Conservation (phyloP, 225 moss, liverwort and hornwort species). For the Bryoerythrophyllum caledonicum region DNA sequence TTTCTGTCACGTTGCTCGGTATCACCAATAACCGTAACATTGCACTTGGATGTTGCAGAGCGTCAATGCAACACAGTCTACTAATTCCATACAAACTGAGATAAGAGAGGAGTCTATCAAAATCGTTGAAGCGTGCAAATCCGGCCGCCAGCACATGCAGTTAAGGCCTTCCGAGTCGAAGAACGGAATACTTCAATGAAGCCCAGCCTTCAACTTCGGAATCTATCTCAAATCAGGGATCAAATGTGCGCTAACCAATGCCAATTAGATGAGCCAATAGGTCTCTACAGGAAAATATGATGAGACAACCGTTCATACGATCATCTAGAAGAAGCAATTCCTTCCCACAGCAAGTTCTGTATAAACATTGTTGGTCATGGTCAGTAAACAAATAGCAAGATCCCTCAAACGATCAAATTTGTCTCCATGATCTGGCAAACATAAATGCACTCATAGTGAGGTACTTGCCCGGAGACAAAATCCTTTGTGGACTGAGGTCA, state of each 20-base stretch:
- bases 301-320: neutral
- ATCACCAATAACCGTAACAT: neutral
- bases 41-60: constrained; percentile 49
- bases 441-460: neutral
- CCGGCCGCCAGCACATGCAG: constrained; percentile 61
- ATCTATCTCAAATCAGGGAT: neutral
- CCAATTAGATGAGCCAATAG: neutral
- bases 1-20: no score
- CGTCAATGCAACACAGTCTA: constrained; percentile 76
- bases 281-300: neutral
- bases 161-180: constrained; percentile 59
- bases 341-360: neutral
- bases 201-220: neutral
- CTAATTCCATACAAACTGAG: constrained; percentile 64
- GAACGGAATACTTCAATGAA: constrained; percentile 21
- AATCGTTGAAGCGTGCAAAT: constrained; percentile 67
- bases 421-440: neutral
- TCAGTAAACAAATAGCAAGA: neutral
- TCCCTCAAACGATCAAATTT: neutral
- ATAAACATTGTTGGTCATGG: neutral
- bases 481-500: no score
- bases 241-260: neutral
- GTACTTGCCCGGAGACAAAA: no score
- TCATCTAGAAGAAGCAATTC: neutral
- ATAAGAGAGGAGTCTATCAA: constrained; percentile 57